Evolutionary conservation across 2,329 filamentous ascomycete species (phyloP).

Genomic region (Trichothecium sympodiale): DNA sequence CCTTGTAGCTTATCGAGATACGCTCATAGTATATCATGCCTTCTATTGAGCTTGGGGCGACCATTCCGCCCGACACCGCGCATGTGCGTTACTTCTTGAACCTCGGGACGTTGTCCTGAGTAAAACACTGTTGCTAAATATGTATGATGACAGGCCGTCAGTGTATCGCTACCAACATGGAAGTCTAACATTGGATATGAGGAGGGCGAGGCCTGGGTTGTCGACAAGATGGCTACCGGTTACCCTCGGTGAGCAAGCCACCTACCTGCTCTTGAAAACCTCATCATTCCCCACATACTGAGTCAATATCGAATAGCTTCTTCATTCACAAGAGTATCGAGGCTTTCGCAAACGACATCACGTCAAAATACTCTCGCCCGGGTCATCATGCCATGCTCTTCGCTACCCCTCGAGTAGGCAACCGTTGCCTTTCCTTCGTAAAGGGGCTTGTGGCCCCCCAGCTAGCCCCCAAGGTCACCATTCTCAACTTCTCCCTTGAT

Average conservation of each 20-base stretch:
- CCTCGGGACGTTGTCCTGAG: too few species aligned
- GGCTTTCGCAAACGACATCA: constrained; percentile 58
- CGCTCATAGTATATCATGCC: constrained; percentile 25
- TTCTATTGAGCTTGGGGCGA: constrained; percentile 49
- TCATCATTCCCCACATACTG: background rate
- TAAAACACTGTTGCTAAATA: too few species aligned
- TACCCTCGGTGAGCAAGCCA: constrained; percentile 60
- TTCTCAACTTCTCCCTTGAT: constrained; percentile 55
- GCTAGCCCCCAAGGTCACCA: constrained; percentile 34
- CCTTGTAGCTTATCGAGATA: too few species aligned
- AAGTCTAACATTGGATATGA: constrained; percentile 84
- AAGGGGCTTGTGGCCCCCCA: constrained; percentile 38
- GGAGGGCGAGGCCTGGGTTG: constrained; percentile 80
- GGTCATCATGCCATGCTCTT: constrained; percentile 72
- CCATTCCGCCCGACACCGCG: constrained; percentile 66
- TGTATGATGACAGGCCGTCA: constrained; percentile 59
- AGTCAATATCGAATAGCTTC: constrained; percentile 50
- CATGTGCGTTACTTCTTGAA: constrained; percentile 46
- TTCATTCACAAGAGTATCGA: constrained; percentile 81
- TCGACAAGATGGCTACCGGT: constrained; percentile 74
- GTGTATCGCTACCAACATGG: constrained; percentile 94
- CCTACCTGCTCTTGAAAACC: background rate
- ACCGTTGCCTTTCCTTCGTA: constrained; percentile 66
- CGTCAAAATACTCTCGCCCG: constrained; percentile 48
- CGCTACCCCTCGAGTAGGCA: constrained; percentile 59